Evolutionary conservation across 2,329 filamentous ascomycete species (phyloP).

Genomic region (Orbilia blumenaviensis): DNA sequence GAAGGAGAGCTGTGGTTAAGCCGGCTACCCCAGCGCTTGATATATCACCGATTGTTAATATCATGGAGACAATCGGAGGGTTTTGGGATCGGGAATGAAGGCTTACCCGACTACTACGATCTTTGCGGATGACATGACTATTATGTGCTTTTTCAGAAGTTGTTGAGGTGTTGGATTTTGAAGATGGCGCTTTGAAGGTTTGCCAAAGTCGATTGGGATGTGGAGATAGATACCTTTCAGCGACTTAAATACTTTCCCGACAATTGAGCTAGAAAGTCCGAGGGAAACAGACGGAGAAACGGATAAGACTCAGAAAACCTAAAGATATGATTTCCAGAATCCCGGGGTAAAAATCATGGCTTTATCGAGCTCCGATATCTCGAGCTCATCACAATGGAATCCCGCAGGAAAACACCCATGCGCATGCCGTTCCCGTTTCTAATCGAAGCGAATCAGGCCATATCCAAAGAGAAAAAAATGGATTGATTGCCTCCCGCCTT

Average conservation of each 20-base stretch:
- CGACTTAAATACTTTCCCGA: too few species aligned
- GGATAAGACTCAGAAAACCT: background rate
- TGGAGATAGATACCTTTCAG: too few species aligned
- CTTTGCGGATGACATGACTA: constrained; percentile 58
- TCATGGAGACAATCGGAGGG: too few species aligned
- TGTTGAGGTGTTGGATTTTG: constrained; percentile 6
- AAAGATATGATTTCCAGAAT: background rate
- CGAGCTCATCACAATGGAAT: background rate
- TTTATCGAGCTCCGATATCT: background rate
- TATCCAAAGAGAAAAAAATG: constrained; percentile 10
- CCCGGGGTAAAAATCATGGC: background rate
- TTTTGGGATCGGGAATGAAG: background rate
- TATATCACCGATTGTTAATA: background rate
- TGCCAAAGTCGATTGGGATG: background rate
- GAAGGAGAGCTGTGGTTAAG: constrained; percentile 71
- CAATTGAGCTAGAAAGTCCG: too few species aligned
- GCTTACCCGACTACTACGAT: constrained; percentile 65
- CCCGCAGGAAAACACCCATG: background rate
- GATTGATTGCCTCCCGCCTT: constrained; percentile 4
- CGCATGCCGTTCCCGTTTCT: too few species aligned
- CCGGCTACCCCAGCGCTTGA: constrained; percentile 73
- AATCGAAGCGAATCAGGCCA: constrained; percentile 12
- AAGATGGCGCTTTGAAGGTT: background rate
- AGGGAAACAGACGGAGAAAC: background rate
- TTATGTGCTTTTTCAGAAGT: too few species aligned